Evolutionary conservation across 78 protist species (phyloP).

Genomic region (Dictyostelium brefeldianum): DNA sequence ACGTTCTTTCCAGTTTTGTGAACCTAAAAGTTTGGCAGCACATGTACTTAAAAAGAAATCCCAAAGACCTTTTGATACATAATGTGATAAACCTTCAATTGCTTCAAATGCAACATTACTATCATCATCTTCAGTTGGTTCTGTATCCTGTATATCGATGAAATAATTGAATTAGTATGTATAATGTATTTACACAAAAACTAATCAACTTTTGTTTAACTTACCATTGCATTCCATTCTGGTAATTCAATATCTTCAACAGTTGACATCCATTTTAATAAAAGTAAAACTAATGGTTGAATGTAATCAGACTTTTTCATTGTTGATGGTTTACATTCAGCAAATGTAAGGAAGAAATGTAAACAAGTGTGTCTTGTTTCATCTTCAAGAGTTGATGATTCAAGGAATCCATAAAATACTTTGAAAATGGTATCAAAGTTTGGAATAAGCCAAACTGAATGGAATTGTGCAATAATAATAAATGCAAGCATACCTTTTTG

Average conservation of each 20-base stretch:
- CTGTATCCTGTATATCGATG: slow-evolving; percentile 39
- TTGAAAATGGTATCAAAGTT: not conserved
- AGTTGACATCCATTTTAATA: slow-evolving; percentile 80
- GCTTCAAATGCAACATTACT: slow-evolving; percentile 80
- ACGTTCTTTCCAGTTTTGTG: slow-evolving; percentile 58
- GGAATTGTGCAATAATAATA: slow-evolving; percentile 56
- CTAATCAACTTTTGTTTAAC: not conserved
- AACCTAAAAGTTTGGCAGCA: not conserved
- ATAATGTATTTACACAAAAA: not conserved
- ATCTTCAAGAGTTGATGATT: slow-evolving; percentile 47
- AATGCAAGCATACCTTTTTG: slow-evolving; percentile 45
- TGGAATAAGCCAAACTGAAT: slow-evolving; percentile 37
- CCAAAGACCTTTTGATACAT: slow-evolving; percentile 84
- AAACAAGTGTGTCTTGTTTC: slow-evolving; percentile 74
- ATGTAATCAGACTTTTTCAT: slow-evolving; percentile 23
- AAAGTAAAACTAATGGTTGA: slow-evolving; percentile 35
- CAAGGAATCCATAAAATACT: slow-evolving; percentile 18
- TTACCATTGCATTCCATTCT: slow-evolving; percentile 42
- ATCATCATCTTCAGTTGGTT: slow-evolving; percentile 59
- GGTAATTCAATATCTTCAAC: slow-evolving; percentile 51
- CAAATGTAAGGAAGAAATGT: slow-evolving; percentile 75
- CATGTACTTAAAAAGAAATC: slow-evolving; percentile 33
- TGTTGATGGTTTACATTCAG: slow-evolving; percentile 54
- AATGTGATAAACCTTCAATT: slow-evolving; percentile 88
- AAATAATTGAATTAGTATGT: not conserved